Conservation (phyloP, 139 green algal species). For the Chlamydomonas sphaeroides region DNA sequence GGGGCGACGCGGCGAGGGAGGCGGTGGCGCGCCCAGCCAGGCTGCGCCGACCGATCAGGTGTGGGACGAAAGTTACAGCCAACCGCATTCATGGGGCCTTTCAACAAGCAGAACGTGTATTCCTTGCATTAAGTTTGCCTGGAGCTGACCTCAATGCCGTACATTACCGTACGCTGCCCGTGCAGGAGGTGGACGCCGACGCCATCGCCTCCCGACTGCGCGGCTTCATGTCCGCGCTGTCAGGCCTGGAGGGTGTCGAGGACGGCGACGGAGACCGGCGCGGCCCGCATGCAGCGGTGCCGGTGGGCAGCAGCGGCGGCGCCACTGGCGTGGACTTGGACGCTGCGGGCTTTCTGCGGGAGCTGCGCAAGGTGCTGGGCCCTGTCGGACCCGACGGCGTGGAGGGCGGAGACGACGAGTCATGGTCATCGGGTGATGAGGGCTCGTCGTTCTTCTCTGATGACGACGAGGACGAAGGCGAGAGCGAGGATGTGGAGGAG, state of each 20-base stretch:
- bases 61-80: too few relatives aligned
- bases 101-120: too few relatives aligned
- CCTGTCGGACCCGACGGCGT: not conserved
- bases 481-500: constrained; percentile 33
- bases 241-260: constrained; percentile 47
- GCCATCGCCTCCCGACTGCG: constrained; percentile 30
- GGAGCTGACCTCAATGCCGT: too few relatives aligned
- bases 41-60: too few relatives aligned
- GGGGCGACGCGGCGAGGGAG: too few relatives aligned
- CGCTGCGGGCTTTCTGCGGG: constrained; percentile 5
- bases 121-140: too few relatives aligned
- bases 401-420: not conserved
- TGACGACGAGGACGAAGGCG: constrained; percentile 28
- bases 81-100: too few relatives aligned
- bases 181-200: constrained; percentile 46
- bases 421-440: constrained; percentile 25
- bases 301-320: not conserved
- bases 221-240: constrained; percentile 42
- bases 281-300: not conserved
- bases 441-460: constrained; percentile 58
- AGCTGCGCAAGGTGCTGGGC: constrained; percentile 40
- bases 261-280: not conserved
- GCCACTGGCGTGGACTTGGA: constrained; percentile 3
- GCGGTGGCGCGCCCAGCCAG: too few relatives aligned
- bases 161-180: not conserved